Base-by-base conservation (phyloP, 768 basidiomycete genomes). In the Lactarius trivialis region DNA sequence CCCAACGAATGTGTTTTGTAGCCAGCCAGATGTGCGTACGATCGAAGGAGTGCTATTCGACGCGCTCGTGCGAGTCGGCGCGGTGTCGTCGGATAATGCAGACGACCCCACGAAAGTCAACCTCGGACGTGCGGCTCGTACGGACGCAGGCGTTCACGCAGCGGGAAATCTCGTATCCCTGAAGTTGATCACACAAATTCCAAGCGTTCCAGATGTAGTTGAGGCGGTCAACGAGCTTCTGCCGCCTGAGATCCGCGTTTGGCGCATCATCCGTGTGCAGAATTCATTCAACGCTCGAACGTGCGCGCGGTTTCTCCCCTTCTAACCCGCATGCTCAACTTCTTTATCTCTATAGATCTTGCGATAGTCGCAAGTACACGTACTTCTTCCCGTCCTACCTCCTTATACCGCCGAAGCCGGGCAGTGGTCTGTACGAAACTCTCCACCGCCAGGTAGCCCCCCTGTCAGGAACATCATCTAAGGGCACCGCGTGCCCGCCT, bases 101-200 rank as follows among this genome's bases (percentile, higher is more conserved):
- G 85, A 91, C 63, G 88, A 97, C 72, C 88, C 93, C 32, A 82
- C 84, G 30, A 98, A 95, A 91, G 91, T 96, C 56, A 81, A 79
- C 53, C 82, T 98, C 14, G 85, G 83, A 24, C 84, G 97, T 33
- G 93, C 96, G 8, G 97, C 97, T 21, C 81, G 97, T 9, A 99
- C 97, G 1, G 97, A 99, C 72, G 91, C 95, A 2, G 97, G 97
- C 28, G 97, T 99, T 7, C 95, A 97, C 71, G 97, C 97, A 14
- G 94, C 94, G 26, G 91, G 95, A 11, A 99, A 99, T 71, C 76
- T 95, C 32, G 89, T 98, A 2, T 89, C 91, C 28, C 79, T 97
- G 69, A 97, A 97, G 74, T 81, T 96, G 81, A 97, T 97, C 69
- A 79, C 84, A 26, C 73, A 77, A 21, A 81, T 93, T 12, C 91